Percentiles rank a stretch among this genome's conserved stretches.
phyloP scores from a whole-genome alignment of 768 basidiomycete species.

The Boletus patriciae region DNA sequence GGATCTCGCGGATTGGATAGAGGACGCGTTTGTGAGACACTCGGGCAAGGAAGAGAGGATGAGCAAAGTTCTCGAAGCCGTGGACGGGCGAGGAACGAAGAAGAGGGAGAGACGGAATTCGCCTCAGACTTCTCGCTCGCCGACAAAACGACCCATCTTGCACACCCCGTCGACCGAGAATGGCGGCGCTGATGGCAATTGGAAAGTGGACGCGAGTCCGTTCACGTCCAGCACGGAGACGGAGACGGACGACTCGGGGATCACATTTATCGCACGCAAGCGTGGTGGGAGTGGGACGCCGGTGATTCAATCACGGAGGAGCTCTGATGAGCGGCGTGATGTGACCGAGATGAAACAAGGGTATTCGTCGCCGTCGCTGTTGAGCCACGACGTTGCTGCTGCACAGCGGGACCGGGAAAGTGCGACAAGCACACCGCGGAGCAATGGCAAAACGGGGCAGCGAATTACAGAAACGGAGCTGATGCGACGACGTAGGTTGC shows the following conservation, averaged over 20 bases:
- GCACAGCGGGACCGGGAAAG: conserved; percentile 27
- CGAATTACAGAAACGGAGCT: conserved; percentile 77
- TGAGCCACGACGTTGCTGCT: conserved; percentile 5
- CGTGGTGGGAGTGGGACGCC: conserved; percentile 35
- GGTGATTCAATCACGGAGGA: conserved; percentile 17
- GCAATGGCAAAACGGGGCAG: conserved; percentile 53
- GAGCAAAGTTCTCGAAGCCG: conserved; percentile 17
- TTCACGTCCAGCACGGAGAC: conserved; percentile 59
- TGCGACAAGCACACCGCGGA: conserved; percentile 28
- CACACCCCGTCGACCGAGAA: neutral
- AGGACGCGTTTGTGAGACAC: conserved; percentile 59
- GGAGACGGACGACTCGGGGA: conserved; percentile 67
- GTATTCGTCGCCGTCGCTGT: conserved; percentile 9
- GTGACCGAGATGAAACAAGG: conserved; percentile 21
- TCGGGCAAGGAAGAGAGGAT: conserved; percentile 30
- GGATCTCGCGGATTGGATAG: conserved; percentile 91
- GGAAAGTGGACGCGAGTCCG: conserved; percentile 25
- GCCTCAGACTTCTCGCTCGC: conserved; percentile 20
- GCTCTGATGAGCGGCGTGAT: conserved; percentile 22
- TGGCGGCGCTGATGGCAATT: conserved; percentile 3
- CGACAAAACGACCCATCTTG: conserved; percentile 19
- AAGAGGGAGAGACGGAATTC: conserved; percentile 26
- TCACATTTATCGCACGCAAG: conserved; percentile 70
- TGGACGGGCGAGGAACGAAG: conserved; percentile 21
- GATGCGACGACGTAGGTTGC: conserved; percentile 72